Conservation (phyloP, 495 filamentous ascomycete genomes). For the Jackrogersella minutella region DNA sequence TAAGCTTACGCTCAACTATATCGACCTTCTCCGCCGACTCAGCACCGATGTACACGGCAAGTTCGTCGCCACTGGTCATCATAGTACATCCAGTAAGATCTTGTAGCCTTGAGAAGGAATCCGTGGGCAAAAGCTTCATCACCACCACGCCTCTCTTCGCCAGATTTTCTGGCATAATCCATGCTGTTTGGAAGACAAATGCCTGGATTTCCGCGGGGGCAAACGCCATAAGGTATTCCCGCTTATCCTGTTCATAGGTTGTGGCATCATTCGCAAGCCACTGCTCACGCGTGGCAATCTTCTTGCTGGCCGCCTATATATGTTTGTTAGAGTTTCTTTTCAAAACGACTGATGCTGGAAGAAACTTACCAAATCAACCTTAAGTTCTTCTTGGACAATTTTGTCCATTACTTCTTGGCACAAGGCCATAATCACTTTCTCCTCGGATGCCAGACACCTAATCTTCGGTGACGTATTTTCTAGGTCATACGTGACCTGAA, state of each 20-base stretch:
- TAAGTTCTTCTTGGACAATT: conserved; percentile 31
- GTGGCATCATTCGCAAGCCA: not conserved
- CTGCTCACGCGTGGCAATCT: not conserved
- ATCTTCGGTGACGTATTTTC: conserved; percentile 42
- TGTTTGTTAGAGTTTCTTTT: not conserved
- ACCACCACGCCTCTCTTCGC: conserved; percentile 2
- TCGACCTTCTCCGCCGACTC: conserved; percentile 25
- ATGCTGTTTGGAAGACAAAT: conserved; percentile 4
- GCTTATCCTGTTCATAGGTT: not conserved
- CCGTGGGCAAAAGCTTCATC: conserved; percentile 27
- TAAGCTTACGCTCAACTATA: conserved; percentile 47
- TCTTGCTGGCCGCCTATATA: conserved; percentile 6
- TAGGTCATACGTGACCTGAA: conserved; percentile 42
- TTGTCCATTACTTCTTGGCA: conserved; percentile 34
- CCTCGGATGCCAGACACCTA: conserved; percentile 36
- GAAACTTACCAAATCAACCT: conserved; percentile 34
- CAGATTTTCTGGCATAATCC: conserved; percentile 26
- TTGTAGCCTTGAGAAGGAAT: conserved; percentile 33
- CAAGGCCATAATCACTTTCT: conserved; percentile 34
- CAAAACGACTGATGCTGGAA: not conserved
- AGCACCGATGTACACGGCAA: conserved; percentile 48
- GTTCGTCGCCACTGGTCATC: conserved; percentile 26
- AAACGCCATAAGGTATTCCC: not conserved
- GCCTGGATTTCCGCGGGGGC: conserved; percentile 27
- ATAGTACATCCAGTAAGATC: conserved; percentile 41